These are phyloP conservation scores for Trichoderma citrinoviride DNA, from an alignment of 2,329 filamentous ascomycete genomes.

Conservation along the genomic window DNA sequence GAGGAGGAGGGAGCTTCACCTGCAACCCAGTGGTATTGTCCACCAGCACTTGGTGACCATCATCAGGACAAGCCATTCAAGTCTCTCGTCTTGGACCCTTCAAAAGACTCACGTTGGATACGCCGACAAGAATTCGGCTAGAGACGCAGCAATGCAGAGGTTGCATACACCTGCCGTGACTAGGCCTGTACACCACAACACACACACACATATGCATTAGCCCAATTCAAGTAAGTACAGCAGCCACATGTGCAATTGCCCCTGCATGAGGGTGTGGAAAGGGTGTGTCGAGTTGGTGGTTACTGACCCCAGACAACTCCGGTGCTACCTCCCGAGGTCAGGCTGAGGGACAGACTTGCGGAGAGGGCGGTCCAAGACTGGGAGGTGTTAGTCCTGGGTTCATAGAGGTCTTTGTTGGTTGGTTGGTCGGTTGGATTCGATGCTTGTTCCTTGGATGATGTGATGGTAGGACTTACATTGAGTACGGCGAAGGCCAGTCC, in stretches of 20 bases:
- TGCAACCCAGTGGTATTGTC: slow-evolving; percentile 72
- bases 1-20: slow-evolving; percentile 47
- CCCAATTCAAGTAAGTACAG: too few relatives aligned
- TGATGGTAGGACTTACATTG: slow-evolving; percentile 32
- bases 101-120: slow-evolving; percentile 43
- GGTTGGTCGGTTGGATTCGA: too few relatives aligned
- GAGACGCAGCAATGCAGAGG: slow-evolving; percentile 55
- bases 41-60: slow-evolving; percentile 42
- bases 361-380: slow-evolving; percentile 46
- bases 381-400: background rate
- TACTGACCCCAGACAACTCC: slow-evolving; percentile 66
- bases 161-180: slow-evolving; percentile 37
- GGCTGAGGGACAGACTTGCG: slow-evolving; percentile 44
- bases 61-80: background rate
- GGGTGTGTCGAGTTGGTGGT: background rate
- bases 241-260: background rate
- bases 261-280: background rate
- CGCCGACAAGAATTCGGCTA: slow-evolving; percentile 68
- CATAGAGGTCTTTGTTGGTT: too few relatives aligned
- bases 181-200: slow-evolving; percentile 25
- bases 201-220: background rate
- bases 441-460: background rate
- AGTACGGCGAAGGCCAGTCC: slow-evolving; percentile 47
- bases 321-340: slow-evolving; percentile 66
- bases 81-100: background rate